Evolutionary conservation across 306 rosid species (phyloP), one percentile per base, ranked within the genome.

Genomic region (Sphenostylis stenocarpa): DNA sequence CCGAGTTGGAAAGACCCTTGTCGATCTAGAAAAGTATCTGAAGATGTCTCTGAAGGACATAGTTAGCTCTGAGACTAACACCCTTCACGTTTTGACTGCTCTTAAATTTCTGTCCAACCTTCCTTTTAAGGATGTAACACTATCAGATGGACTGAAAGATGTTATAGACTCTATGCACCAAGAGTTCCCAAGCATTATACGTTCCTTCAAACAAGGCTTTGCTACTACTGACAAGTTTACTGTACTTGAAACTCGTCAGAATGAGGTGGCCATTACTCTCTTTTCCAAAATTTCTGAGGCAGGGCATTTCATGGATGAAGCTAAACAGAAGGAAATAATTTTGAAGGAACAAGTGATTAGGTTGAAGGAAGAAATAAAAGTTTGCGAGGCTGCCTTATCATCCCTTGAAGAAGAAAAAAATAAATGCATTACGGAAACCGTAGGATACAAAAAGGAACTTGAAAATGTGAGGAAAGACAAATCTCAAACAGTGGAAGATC

Each of bases 31-130:
- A 62, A 17, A 1, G 44, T 62, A 6, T 17, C 67, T 62, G 10
- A 33, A 16, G 44, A n/a, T 62, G 67, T 14, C 43, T 15, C 16
- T 62, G 15, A 33, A 62, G 67, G 67, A 31, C 36, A 26, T 57
- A 26, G 64, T 34, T 57, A 57, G 36, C 64, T 57, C 24, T 33
- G 45, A 62, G 24, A 33, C 24, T n/a, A 6, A 62, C 14, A 63
- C 44, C 39, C 53, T 79, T 55, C 53, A 4, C 6, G 84, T 79
- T 55, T 41, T 73, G 4, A 80, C 65, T 0, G 48, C 76, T 55
- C 87, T 84, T 24, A 84, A 80, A 15, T 84, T 80, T 45, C 75
- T 80, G 56, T 84, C 82, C 19, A 43, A 15, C 61, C 76, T 70
- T 70, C 55, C 84, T 24, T 53, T 63, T 3, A 43, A 70, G 36